Evolutionary conservation across 306 rosid genomes (phyloP).

Genomic region (Trichosanthes cucumerina): DNA sequence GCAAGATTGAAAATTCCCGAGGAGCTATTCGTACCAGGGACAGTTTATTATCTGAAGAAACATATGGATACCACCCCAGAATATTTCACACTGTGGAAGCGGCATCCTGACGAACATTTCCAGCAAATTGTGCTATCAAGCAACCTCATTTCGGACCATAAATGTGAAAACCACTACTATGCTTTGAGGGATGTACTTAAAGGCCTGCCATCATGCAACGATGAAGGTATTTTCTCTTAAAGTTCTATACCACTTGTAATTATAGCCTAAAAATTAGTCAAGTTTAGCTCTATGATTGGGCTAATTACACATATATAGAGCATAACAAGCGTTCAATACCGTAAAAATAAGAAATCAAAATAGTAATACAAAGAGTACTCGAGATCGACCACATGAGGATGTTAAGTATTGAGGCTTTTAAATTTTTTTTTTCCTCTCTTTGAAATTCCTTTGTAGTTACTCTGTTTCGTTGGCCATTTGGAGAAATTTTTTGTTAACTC

Average conservation of each 20-base stretch:
- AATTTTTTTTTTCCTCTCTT: not conserved
- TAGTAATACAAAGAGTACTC: not conserved
- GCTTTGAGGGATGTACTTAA: conserved; percentile 92
- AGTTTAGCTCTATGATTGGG: not conserved
- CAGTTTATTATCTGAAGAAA: conserved; percentile 69
- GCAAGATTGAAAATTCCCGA: conserved; percentile 27
- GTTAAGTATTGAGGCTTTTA: not conserved
- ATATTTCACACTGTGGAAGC: conserved; percentile 56
- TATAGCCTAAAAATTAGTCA: not conserved
- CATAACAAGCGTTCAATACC: not conserved
- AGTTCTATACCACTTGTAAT: not conserved
- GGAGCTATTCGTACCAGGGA: conserved; percentile 80
- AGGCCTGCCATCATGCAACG: conserved; percentile 42
- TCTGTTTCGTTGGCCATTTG: not conserved
- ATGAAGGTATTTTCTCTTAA: conserved; percentile 38
- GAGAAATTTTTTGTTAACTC: not conserved
- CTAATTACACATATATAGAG: no score
- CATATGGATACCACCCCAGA: conserved; percentile 27
- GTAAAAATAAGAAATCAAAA: not conserved
- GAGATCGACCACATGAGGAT: not conserved
- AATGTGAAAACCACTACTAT: conserved; percentile 67
- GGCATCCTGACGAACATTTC: conserved; percentile 78
- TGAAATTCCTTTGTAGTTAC: not conserved
- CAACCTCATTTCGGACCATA: conserved; percentile 77
- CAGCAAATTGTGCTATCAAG: conserved; percentile 61